Evolutionary conservation across 371 early-diverging fungal genomes (phyloP), one percentile per base, ranked within the genome.

Genomic region (Apophysomyces elegans): DNA sequence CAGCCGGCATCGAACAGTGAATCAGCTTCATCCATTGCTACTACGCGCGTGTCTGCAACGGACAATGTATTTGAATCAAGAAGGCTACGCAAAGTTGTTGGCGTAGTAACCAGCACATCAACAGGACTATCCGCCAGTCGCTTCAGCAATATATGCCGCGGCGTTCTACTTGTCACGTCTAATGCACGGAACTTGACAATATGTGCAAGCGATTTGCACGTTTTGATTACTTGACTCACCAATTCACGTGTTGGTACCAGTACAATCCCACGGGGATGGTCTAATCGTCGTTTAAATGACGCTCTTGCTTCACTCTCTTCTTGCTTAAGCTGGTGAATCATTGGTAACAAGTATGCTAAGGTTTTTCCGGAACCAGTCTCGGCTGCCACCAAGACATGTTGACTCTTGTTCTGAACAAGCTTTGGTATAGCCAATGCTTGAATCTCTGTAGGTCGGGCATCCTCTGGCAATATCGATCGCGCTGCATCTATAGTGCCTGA

Each of bases 351-450:
- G 72, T 96, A 99, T 2, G 99, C 93, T 21, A 98, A 83, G 0
- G 99, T 99, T 80, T 99, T 99, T n/a, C 99, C 99, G 1, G 95
- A 93, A 16, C 99, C 99, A 0, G 99, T 99, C 68, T 96, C 94
- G 1, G 99, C 96, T 5, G 98, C 98, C 56, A 92, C 86, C 18
- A 99, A 76, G 2, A 91, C 77, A 64, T 89, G 82, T 3, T 78
- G 77, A 36, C 84, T 83, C 44, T 71, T 69, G 16, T 80, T 76
- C 58, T 85, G 77, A 14, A 95, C 74, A 32, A 93, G 62, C 59
- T 87, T 76, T 7, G 96, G 96, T 50, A 98, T 94, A 7, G 92
- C 89, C 59, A 95, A 79, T 1, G 95, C 90, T 74, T 99, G 99
- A 57, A 98, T 95, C 66, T 93, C 92, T 5, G 98, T 96, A 12